Percentiles rank a stretch among this genome's conserved stretches.
phyloP scores from a whole-genome alignment of 441 rosid genomes.

The Biscutella laevigata region DNA sequence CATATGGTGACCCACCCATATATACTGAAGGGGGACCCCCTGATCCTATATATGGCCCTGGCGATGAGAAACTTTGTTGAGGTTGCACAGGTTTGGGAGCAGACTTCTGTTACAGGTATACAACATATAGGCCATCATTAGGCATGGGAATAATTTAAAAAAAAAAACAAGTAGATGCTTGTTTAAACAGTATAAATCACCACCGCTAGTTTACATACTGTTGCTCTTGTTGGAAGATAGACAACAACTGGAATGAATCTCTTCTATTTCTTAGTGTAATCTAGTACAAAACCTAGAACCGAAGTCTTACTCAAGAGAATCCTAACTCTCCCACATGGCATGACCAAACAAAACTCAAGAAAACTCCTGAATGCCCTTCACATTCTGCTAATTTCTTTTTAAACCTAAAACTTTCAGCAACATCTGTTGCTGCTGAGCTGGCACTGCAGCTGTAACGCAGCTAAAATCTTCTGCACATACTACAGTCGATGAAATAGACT shows the following conservation, averaged over 20 bases:
- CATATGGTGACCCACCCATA: conserved; percentile 82
- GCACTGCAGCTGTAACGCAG: background rate
- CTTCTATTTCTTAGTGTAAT: background rate
- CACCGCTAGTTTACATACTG: background rate
- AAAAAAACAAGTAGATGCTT: background rate
- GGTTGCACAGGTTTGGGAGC: conserved; percentile 69
- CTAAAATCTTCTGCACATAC: background rate
- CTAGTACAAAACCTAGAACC: background rate
- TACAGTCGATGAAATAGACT: background rate
- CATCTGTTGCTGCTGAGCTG: background rate
- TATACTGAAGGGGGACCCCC: conserved; percentile 76
- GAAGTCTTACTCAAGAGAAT: background rate
- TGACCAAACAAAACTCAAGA: background rate
- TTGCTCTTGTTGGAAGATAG: background rate
- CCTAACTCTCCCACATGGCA: background rate
- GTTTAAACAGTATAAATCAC: background rate
- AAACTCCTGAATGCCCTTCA: background rate
- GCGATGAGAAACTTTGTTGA: conserved; percentile 53
- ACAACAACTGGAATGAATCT: background rate
- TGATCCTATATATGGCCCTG: conserved; percentile 73
- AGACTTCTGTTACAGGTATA: conserved; percentile 51
- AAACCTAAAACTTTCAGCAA: background rate
- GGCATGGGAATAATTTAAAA: background rate
- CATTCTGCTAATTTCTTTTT: background rate
- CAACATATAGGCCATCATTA: conserved; percentile 1